Conservation (phyloP, 1,284 basidiomycete genomes). For the Bjerkandera adusta region DNA sequence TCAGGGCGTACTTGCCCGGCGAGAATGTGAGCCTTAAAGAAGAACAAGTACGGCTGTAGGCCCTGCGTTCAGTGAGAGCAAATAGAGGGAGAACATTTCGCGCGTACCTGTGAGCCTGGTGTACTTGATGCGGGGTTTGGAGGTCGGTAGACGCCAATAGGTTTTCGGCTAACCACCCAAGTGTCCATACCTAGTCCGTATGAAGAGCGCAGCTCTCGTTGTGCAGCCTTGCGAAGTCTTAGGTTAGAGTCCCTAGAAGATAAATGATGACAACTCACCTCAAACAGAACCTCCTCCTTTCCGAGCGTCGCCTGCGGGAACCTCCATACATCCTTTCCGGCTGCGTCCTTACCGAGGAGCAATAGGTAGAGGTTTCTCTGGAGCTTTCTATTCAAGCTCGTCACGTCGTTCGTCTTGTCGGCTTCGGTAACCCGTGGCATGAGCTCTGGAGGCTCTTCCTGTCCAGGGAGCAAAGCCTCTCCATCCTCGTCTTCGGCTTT, state of each 20-base stretch:
- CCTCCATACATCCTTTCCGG: conserved; percentile 65
- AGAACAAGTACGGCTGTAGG: conserved; percentile 48
- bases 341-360: conserved; percentile 51
- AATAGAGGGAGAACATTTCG: not conserved
- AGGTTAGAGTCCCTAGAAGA: not conserved
- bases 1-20: conserved; percentile 69
- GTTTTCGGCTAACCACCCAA: conserved; percentile 77
- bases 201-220: conserved; percentile 59
- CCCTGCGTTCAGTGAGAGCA: conserved; percentile 1
- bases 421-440: conserved; percentile 60
- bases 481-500: conserved; percentile 35
- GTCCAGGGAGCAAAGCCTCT: conserved; percentile 45
- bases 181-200: conserved; percentile 78
- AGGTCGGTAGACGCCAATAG: conserved; percentile 67
- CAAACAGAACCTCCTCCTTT: conserved; percentile 66
- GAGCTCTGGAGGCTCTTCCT: conserved; percentile 61
- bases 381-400: conserved; percentile 78
- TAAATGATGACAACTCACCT: conserved; percentile 41
- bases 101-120: conserved; percentile 10
- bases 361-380: conserved; percentile 88
- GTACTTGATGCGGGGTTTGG: conserved; percentile 22
- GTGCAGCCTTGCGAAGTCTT: conserved; percentile 67
- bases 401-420: conserved; percentile 60
- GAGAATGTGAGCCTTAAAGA: conserved; percentile 83
- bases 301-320: conserved; percentile 75